These are phyloP conservation scores for Neurospora sp. DNA, from an alignment of 495 filamentous ascomycete species.

Conservation along the genomic window DNA sequence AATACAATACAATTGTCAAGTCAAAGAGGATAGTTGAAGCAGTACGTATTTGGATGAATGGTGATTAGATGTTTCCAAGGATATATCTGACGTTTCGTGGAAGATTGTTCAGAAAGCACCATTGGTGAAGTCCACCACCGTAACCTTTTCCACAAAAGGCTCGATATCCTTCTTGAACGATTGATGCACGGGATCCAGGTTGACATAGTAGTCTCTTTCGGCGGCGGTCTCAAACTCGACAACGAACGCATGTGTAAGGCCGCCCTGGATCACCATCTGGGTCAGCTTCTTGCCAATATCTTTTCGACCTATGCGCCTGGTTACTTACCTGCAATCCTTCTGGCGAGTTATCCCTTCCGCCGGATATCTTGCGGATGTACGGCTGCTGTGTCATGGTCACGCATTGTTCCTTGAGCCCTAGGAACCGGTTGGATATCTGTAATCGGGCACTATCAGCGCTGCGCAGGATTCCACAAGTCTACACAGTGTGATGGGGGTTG, in stretches of 20 bases:
- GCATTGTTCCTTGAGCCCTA: conserved; percentile 35
- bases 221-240: conserved; percentile 47
- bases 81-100: neutral
- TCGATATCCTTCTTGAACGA: conserved; percentile 31
- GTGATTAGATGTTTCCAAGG: neutral
- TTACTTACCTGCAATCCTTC: conserved; percentile 52
- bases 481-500: neutral
- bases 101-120: conserved; percentile 18
- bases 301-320: too few species aligned
- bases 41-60: neutral
- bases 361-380: conserved; percentile 50
- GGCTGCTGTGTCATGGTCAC: conserved; percentile 36
- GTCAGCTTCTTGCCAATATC: neutral
- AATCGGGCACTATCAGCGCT: neutral
- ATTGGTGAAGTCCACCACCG: conserved; percentile 35
- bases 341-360: conserved; percentile 52
- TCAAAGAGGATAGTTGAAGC: neutral
- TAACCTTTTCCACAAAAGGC: conserved; percentile 26
- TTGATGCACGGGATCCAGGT: conserved; percentile 40
- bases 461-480: neutral
- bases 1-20: neutral
- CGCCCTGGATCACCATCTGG: conserved; percentile 28
- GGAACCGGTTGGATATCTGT: conserved; percentile 18
- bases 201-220: conserved; percentile 48
- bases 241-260: conserved; percentile 51